A percentile compares a stretch with the other conserved stretches of the same genome.
Evolutionary conservation across 148 eudicot species (phyloP).

Genomic region (Chenopodium album): DNA sequence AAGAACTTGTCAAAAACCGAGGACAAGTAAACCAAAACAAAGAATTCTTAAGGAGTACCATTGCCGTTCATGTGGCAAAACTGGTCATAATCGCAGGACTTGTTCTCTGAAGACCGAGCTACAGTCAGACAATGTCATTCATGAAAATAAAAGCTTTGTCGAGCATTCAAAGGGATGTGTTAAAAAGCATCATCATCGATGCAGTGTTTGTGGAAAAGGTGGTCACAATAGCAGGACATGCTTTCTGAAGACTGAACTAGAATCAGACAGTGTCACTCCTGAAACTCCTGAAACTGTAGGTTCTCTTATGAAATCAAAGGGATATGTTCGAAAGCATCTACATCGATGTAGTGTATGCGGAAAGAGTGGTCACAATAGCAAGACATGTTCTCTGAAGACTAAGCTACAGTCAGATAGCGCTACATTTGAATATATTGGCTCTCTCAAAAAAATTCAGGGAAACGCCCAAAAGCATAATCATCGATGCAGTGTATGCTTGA

Average conservation of each 20-base stretch:
- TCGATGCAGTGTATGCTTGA: slow-evolving; percentile 18
- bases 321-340: not conserved
- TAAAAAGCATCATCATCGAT: slow-evolving; percentile 13
- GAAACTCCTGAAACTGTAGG: not conserved
- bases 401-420: not conserved
- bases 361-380: slow-evolving; percentile 26
- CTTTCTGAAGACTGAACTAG: not conserved
- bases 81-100: slow-evolving; percentile 52
- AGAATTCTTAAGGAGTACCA: slow-evolving; percentile 29
- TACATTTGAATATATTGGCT: not conserved
- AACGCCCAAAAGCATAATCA: slow-evolving; percentile 5
- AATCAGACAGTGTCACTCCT: not conserved
- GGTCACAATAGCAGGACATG: slow-evolving; percentile 33
- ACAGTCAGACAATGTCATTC: not conserved
- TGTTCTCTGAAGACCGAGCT: slow-evolving; percentile 10
- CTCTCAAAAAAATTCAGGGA: not conserved
- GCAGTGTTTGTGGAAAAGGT: slow-evolving; percentile 24
- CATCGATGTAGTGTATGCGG: slow-evolving; percentile 24
- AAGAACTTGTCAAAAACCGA: slow-evolving; percentile 58
- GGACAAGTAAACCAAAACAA: slow-evolving; percentile 22
- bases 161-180: not conserved
- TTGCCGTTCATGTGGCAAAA: slow-evolving; percentile 54
- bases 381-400: slow-evolving; percentile 13
- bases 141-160: not conserved
- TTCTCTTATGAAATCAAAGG: not conserved